phyloP scores from a whole-genome alignment of 768 basidiomycete species.

The Baorangia bicolor region DNA sequence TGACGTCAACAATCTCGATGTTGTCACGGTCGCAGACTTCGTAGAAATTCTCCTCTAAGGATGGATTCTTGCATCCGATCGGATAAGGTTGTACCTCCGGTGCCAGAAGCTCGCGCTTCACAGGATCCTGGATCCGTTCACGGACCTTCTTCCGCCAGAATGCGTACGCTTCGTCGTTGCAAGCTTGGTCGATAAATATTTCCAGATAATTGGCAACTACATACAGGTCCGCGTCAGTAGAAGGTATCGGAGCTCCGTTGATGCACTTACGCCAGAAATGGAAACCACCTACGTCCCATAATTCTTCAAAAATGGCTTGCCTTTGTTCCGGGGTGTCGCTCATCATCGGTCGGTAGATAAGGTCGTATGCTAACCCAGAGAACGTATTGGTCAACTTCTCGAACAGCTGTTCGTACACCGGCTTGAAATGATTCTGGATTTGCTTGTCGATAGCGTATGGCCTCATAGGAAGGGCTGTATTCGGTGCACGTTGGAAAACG shows the following conservation, averaged over 20 bases:
- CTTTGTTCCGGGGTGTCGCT: constrained; percentile 4
- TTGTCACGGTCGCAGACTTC: constrained; percentile 9
- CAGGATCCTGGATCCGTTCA: constrained; percentile 8
- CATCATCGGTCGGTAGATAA: constrained; percentile 12
- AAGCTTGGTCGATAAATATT: neutral
- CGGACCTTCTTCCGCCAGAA: constrained; percentile 11
- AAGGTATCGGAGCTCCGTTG: no score
- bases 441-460: constrained; percentile 6
- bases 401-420: constrained; percentile 6
- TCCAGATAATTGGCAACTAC: constrained; percentile 6
- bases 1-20: constrained; percentile 10
- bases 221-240: neutral
- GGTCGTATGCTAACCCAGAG: neutral
- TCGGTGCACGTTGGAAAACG: constrained; percentile 12
- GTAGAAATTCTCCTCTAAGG: constrained; percentile 8
- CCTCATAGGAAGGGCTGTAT: constrained; percentile 7
- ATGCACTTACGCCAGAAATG: constrained; percentile 5
- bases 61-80: constrained; percentile 7
- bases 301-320: constrained; percentile 2
- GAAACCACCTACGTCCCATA: constrained; percentile 4
- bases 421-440: constrained; percentile 7
- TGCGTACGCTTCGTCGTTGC: constrained; percentile 6
- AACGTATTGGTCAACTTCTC: constrained; percentile 4
- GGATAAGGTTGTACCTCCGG: constrained; percentile 5
- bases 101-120: constrained; percentile 10